Evolutionary conservation across 768 basidiomycete genomes (phyloP), one percentile per base, ranked within the genome.

Genomic region (Leccinum variicolor): DNA sequence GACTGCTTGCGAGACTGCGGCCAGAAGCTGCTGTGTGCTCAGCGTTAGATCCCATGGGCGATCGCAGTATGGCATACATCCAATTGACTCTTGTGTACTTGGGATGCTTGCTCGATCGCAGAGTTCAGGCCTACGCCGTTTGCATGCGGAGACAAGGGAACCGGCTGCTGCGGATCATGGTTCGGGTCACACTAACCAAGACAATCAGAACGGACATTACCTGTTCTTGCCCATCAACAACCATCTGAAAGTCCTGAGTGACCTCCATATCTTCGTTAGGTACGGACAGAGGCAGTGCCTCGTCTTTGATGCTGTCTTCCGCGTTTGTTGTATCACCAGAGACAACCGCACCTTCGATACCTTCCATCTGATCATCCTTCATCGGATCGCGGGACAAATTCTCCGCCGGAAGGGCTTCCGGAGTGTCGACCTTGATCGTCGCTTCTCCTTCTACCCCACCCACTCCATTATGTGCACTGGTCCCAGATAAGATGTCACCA

Each of bases 1-100:
- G n/a, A 68, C 65, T 19, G 65, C 63, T 62, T 67, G 68, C 4
- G 69, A 67, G 45, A 69, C 67, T 48, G 65, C 68, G 28, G 67
- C 65, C 58, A 66, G 36, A 56, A 70, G 67, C 69, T 70, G 53
- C 28, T 39, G 34, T 57, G 47, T 43, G 39, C 39, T 70, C 54
- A 69, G 56, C 26, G 31, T 58, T 48, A 71, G 49, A 59, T 63
- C 49, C 52, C 34, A 60, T 31, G 53, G 15, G 29, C 34, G 54
- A 64, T 52, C 34, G 54, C 33, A 52, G 56, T 51, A 50, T 48
- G 58, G 23, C 69, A 56, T 69, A 70, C 69, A 61, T 69, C 69
- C 45, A 69, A 49, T 57, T 71, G 69, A 50, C 55, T 64, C 59
- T 61, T 70, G 53, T 56, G 58, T 39, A 49, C 61, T 48, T 60